Percentiles rank a stretch among this genome's conserved stretches.
Evolutionary conservation across 2,329 filamentous ascomycete genomes (phyloP).

Genomic region (Ophiostoma australiae): DNA sequence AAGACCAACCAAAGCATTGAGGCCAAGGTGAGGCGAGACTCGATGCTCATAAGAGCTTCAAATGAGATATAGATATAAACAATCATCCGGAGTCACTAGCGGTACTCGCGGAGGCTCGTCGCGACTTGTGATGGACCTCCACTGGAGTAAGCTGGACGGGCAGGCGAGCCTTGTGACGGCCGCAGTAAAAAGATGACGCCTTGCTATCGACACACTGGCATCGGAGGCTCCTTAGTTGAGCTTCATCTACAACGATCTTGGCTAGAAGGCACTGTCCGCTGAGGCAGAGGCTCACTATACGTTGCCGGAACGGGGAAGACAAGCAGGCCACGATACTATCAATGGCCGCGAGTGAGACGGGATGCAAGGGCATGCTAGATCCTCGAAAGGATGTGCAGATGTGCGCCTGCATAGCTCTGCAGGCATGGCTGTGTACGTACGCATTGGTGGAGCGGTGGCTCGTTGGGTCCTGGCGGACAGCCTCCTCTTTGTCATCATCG

Average conservation of each 20-base stretch:
- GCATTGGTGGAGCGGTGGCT: slow-evolving; percentile 69
- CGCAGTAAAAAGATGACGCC: background rate
- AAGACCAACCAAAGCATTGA: background rate
- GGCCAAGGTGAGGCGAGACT: background rate
- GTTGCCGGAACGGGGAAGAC: background rate
- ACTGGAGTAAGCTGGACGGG: background rate
- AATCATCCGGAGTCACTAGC: background rate
- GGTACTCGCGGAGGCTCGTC: background rate
- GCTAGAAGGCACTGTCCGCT: background rate
- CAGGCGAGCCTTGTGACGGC: background rate
- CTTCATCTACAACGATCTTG: background rate
- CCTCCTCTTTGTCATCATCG: slow-evolving; percentile 78
- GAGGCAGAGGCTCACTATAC: background rate
- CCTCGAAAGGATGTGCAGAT: background rate
- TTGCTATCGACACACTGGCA: background rate
- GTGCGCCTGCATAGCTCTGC: background rate
- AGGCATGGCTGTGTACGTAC: slow-evolving; percentile 54
- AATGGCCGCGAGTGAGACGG: background rate
- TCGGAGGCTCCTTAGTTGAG: background rate
- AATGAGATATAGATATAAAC: background rate
- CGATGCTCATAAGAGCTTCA: background rate
- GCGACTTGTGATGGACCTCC: background rate
- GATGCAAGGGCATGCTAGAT: background rate
- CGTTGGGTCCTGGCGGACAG: slow-evolving; percentile 62
- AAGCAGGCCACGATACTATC: background rate